Base-by-base conservation (phyloP, 495 filamentous ascomycete genomes). In the Parachaetomium inaequale region DNA sequence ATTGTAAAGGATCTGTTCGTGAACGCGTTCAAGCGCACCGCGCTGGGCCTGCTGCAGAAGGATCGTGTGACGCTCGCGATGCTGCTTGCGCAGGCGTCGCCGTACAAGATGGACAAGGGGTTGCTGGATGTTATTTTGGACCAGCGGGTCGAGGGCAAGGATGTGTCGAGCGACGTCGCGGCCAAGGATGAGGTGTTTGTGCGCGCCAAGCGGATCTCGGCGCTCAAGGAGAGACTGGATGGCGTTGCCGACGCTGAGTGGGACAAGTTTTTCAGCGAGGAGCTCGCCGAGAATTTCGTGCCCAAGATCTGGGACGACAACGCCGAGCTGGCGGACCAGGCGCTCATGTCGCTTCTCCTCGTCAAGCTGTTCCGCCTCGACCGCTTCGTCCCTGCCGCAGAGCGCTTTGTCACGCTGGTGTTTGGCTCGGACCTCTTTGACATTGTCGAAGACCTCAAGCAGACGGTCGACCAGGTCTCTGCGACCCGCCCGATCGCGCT, bases 361-460 rank as follows among this genome's bases (percentile, higher is more conserved):
- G 84, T 98, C 76, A 98, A 96, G 70, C 82, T 97, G 31, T 96
- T 96, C 81, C 89, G 94, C 51, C 85, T 98, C 61, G 94, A 99
- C 74, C 86, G 94, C 23, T 95, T 98, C 67, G 91, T 99, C 8
- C 94, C 94, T 0, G 85, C 88, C 47, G 92, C 90, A 1, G 93
- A 98, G 73, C 87, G 86, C 28, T 98, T 98, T 70, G 88, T 94
- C 17, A 84, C 84, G n/a, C 84, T 86, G 36, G 87, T 97, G 10
- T 97, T 99, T 69, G 95, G 95, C n/a, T 77, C 85, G 51, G 85
- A 86, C 42, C 73, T 98, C 17, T 84, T 96, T 55, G 90, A 96
- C 59, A 85, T 85, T 49, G 87, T 85, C 52, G 88, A 90, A 63
- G 92, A 98, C 72, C 82, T 99, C 28, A 85, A 88, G 74, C 84